Evolutionary conservation across 768 basidiomycete genomes (phyloP), one percentile per base, ranked within the genome.

Genomic region (Dendrothele bispora): DNA sequence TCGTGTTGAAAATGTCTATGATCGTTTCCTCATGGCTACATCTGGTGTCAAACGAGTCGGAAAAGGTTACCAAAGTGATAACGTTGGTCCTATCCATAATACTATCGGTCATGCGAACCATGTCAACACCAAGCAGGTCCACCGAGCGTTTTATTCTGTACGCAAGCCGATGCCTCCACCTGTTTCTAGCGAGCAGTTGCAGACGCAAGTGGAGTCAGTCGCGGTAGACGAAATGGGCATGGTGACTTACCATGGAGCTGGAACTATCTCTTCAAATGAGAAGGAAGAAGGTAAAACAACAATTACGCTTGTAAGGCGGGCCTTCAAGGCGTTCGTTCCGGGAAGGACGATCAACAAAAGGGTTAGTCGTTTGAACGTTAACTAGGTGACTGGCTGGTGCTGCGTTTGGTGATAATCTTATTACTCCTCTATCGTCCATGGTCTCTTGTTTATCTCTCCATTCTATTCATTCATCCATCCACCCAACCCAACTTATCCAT

Each of bases 21-120:
- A 92, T 55, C 80, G 85, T 34, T 85, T 91, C 70, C 71, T 91
- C 24, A 87, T 90, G 85, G 84, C 88, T 10, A 88, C 86, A 1
- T 79, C 83, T 2, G 85, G 86, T 22, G 88, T 92, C 32, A 90
- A 84, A 59, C 86, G 88, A 24, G 67, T 86, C 7, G 90, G 90
- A 3, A 83, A 80, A 57, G 89, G 90, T 6, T 91, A 91, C 56
- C 86, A 91, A 63, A 90, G 87, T 2, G 80, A 88, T 43, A 79
- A 78, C 52, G 46, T 66, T 43, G 75, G 70, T 20, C 73, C 80
- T 3, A 58, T 74, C 32, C 63, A 63, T 5, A 71, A 72, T 50
- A 64, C 62, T 30, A 53, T 65, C 14, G 39, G 57, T 3, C 56
- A 58, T 49, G 49, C 35, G 51, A 61, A 22, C 49, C 27, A 24